Conservation (phyloP, 768 basidiomycete species). For the Cantharellus anzutake region DNA sequence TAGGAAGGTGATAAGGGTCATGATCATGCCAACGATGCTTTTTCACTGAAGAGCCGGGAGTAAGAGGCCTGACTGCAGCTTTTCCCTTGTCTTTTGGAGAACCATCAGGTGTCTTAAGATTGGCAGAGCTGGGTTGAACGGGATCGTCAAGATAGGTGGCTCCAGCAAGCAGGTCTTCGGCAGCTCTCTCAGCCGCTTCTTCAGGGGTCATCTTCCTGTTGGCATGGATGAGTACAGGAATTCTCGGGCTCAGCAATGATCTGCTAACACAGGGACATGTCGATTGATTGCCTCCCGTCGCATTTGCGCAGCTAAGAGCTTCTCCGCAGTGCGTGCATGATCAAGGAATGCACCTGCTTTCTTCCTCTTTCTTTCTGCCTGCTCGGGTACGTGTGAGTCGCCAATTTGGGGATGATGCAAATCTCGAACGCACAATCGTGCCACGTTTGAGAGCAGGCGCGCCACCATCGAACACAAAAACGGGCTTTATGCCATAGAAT, state of each 20-base stretch:
- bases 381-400: background rate
- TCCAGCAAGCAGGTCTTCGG: conserved; percentile 22
- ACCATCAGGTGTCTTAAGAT: background rate
- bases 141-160: conserved; percentile 81
- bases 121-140: conserved; percentile 17
- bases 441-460: conserved; percentile 77
- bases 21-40: conserved; percentile 19
- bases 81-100: background rate
- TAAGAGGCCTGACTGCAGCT: background rate
- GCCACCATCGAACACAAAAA: conserved; percentile 97
- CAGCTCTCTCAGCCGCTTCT: background rate
- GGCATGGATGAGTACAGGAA: background rate
- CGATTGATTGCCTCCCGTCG: conserved; percentile 71
- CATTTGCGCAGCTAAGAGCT: conserved; percentile 83
- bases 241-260: background rate
- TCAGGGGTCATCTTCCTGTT: background rate
- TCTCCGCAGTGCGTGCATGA: conserved; percentile 77
- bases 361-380: conserved; percentile 80
- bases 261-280: conserved; percentile 5
- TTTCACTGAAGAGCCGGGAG: conserved; percentile 3
- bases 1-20: conserved; percentile 88
- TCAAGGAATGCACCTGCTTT: conserved; percentile 78
- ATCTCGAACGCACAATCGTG: conserved; percentile 49
- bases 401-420: conserved; percentile 4
- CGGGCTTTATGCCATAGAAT: conserved; percentile 95